A percentile compares a stretch with the other conserved stretches of the same genome.
Conservation (phyloP, 2,329 filamentous ascomycete genomes). For the Hypoxylon sp. region DNA sequence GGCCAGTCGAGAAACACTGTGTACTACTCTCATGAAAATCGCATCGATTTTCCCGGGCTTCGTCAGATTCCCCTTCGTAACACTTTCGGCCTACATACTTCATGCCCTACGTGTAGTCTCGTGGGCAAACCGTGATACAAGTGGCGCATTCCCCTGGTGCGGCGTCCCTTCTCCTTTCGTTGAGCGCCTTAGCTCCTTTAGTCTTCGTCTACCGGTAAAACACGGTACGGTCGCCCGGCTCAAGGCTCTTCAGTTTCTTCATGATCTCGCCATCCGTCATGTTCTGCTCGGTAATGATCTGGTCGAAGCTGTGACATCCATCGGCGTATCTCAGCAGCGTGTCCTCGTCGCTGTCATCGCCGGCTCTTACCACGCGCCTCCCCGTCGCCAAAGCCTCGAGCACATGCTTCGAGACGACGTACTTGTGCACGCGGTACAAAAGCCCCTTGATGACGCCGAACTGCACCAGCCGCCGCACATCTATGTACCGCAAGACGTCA, state of each 20-base stretch:
- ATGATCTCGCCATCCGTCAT: slow-evolving; percentile 78
- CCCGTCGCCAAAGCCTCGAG: slow-evolving; percentile 68
- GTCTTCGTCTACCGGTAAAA: slow-evolving; percentile 62
- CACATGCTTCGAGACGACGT: slow-evolving; percentile 78
- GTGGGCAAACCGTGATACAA: too few species aligned
- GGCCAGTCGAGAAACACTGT: too few species aligned
- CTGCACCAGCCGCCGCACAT: slow-evolving; percentile 91
- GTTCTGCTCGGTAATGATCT: slow-evolving; percentile 83
- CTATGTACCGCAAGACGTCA: slow-evolving; percentile 78
- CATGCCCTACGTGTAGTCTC: not conserved
- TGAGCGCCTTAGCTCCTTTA: not conserved
- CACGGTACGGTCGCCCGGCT: slow-evolving; percentile 65
- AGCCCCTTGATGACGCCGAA: slow-evolving; percentile 97
- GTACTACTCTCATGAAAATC: too few species aligned
- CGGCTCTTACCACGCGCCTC: slow-evolving; percentile 53
- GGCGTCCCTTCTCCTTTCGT: not conserved
- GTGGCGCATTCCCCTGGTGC: too few species aligned
- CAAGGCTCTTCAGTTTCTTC: slow-evolving; percentile 72
- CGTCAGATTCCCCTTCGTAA: too few species aligned
- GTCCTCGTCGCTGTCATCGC: slow-evolving; percentile 45
- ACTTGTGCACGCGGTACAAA: slow-evolving; percentile 92
- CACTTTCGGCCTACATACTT: not conserved
- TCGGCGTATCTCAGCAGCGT: slow-evolving; percentile 76
- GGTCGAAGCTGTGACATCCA: slow-evolving; percentile 81
- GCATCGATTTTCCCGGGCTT: too few species aligned